Evolutionary conservation across 257 asterid genomes (phyloP).

Genomic region (Buddleja alternifolia): DNA sequence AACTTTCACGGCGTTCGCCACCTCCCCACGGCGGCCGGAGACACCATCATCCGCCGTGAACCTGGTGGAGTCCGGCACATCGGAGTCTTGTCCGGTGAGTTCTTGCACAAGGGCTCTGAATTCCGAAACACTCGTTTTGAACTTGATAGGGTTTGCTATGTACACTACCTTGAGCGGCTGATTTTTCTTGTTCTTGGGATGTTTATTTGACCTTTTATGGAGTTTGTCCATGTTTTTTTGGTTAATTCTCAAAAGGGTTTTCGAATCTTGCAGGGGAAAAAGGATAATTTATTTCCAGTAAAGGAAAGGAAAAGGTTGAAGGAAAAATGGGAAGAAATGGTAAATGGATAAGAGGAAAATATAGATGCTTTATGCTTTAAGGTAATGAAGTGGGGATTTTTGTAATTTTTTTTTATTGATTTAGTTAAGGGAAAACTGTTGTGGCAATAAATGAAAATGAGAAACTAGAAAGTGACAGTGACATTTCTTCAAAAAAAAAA

Average conservation of each 20-base stretch:
- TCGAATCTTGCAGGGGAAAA: not conserved
- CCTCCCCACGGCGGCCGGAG: constrained; percentile 13
- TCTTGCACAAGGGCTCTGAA: constrained; percentile 77
- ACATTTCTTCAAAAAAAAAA: no score
- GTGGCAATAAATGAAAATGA: no score
- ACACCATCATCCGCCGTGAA: constrained; percentile 20
- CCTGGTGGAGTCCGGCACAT: constrained; percentile 32
- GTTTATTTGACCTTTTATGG: constrained; percentile 38
- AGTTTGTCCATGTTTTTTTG: constrained; percentile 41
- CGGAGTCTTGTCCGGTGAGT: constrained; percentile 77
- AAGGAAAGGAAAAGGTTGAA: not conserved
- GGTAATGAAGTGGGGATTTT: no score
- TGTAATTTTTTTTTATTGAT: no score
- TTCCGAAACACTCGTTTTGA: constrained; percentile 60
- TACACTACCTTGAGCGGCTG: constrained; percentile 70
- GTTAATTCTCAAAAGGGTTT: not conserved
- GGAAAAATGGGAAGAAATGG: not conserved
- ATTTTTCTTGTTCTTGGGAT: constrained; percentile 35
- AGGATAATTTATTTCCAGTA: constrained; percentile 8
- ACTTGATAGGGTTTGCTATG: constrained; percentile 78
- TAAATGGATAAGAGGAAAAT: not conserved
- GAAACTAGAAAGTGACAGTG: no score
- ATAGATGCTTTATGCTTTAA: no score
- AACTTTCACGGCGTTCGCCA: constrained; percentile 7
- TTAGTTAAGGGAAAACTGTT: no score